These are phyloP conservation scores for Saturnispora saitoi DNA, from an alignment of 805 yeast genomes.

Conservation along the genomic window DNA sequence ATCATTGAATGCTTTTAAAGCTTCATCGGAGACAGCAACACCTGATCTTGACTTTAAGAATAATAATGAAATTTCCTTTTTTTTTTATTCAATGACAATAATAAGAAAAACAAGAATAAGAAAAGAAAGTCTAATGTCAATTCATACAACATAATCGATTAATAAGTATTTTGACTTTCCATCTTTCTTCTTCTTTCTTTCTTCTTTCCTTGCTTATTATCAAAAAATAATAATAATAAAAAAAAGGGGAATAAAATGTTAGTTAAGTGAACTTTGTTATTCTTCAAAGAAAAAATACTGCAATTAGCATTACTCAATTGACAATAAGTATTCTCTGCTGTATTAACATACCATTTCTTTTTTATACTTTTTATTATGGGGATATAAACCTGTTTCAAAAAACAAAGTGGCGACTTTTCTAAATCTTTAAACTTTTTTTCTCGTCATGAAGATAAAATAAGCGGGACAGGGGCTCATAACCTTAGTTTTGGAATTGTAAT, in stretches of 20 bases:
- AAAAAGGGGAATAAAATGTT: background rate
- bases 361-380: background rate
- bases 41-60: slow-evolving; percentile 27
- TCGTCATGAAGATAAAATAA: background rate
- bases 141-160: no score
- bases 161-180: no score
- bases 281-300: no score
- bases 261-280: background rate
- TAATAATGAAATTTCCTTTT: background rate
- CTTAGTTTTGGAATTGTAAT: background rate
- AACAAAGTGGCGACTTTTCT: background rate
- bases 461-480: slow-evolving; percentile 8
- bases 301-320: no score
- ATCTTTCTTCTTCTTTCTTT: no score
- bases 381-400: background rate
- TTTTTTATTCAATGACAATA: background rate
- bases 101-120: no score
- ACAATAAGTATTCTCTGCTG: no score
- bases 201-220: no score
- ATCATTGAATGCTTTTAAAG: slow-evolving; percentile 89
- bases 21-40: slow-evolving; percentile 78
- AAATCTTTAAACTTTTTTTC: background rate
- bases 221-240: no score
- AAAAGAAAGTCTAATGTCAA: no score
- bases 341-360: background rate